Conservation (phyloP, 2,329 filamentous ascomycete genomes). For the Calonectria crousiana region DNA sequence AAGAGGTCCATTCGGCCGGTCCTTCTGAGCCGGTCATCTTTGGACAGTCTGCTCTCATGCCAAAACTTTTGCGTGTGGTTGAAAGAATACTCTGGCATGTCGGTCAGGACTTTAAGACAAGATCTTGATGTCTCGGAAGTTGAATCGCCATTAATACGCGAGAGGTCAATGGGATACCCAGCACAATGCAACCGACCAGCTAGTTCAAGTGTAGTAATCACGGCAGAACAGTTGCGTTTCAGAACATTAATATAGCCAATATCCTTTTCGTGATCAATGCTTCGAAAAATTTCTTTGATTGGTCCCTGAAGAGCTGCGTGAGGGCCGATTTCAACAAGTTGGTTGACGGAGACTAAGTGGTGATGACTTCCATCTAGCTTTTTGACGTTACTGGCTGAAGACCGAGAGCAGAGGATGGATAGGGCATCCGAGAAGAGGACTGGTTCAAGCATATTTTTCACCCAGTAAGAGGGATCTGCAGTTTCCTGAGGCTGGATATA, state of each 20-base stretch:
- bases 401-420: background rate
- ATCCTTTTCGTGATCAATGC: background rate
- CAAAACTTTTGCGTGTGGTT: background rate
- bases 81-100: conserved; percentile 11
- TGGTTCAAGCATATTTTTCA: background rate
- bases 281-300: background rate
- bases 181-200: background rate
- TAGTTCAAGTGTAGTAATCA: background rate
- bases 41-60: background rate
- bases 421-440: background rate
- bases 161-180: background rate
- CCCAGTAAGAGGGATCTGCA: background rate
- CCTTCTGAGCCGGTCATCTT: background rate
- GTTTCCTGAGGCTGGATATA: background rate
- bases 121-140: background rate
- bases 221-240: background rate
- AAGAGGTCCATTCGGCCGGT: background rate
- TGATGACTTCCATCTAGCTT: background rate
- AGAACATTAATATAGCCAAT: background rate
- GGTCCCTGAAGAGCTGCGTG: conserved; percentile 9
- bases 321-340: conserved; percentile 17
- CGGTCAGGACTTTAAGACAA: background rate
- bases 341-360: background rate
- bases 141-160: background rate
- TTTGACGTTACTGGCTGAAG: background rate